Evolutionary conservation across 1,139 yeast species (phyloP), one percentile per base, ranked within the genome.

Genomic region (Chernovozyma sophiae-reginae): DNA sequence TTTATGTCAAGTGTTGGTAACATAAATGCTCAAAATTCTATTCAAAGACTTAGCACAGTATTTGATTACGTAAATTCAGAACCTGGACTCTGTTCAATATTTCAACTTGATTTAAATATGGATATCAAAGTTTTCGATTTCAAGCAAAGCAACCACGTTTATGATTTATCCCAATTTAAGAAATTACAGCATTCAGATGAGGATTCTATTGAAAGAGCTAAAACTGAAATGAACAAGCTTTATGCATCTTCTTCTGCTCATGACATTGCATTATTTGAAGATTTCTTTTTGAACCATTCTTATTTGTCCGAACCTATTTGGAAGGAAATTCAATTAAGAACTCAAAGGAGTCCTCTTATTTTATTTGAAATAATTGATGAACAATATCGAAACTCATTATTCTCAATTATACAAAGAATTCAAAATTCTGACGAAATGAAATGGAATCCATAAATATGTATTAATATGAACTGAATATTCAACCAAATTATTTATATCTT

Each of bases 1-100:
- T 55, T 47, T 37, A 69, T 73, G 76, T 66, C 72, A 6, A 51
- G 51, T 8, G 52, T 56, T 26, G 66, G 69, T 12, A 73, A 73
- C 46, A 60, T 68, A 33, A 71, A 71, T 37, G 77, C 78, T 4
- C 50, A 47, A 26, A 53, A 52, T 30, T 52, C 58, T 33, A 43
- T 60, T 41, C 43, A 51, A 29, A 57, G 56, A 37, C 48, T 61
- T 27, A 33, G 36, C 11, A 47, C 48, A 7, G 55, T 61, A 11
- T 51, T 51, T 33, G 47, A 46, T 8, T 47, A 35, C 25, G 44
- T 54, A 25, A 36, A 40, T 12, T 40, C 41, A 25, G 47, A 54
- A 29, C 59, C 63, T 2, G 55, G 58, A 36, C 40, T 56, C 2
- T 38, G 45, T 13, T 43, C 51, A 20, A 30, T 30, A 11, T 43